Evolutionary conservation across 75 land plant genomes (phyloP).

Genomic region (Cupressus sempervirens): DNA sequence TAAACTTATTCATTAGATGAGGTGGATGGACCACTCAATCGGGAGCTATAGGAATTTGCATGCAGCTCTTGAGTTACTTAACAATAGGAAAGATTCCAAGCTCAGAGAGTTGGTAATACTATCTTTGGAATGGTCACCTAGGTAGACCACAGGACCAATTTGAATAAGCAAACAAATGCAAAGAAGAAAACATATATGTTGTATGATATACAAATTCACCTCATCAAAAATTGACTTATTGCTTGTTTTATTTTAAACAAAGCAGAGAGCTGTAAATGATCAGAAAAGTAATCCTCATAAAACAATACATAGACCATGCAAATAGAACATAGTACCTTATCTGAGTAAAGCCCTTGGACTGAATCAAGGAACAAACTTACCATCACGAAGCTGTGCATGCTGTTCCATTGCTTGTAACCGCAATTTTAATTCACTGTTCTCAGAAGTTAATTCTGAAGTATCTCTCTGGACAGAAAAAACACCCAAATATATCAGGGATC

Average conservation of each 20-base stretch:
- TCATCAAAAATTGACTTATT: background rate
- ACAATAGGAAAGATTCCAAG: background rate
- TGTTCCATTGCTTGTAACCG: constrained; percentile 56
- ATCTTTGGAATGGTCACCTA: background rate
- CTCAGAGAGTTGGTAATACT: background rate
- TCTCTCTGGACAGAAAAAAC: constrained; percentile 37
- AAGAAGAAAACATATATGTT: background rate
- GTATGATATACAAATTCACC: background rate
- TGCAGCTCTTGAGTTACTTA: no score
- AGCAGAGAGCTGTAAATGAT: background rate
- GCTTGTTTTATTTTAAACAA: background rate
- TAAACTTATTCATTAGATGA: no score
- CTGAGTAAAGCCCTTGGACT: background rate
- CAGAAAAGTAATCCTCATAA: background rate
- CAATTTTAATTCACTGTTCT: constrained; percentile 53
- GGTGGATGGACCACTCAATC: no score
- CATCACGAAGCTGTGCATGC: constrained; percentile 58
- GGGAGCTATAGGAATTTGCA: no score
- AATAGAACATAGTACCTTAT: background rate
- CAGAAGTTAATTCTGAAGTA: constrained; percentile 42
- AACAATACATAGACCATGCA: background rate
- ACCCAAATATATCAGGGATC: background rate
- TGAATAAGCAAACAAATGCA: background rate
- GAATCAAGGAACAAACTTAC: constrained; percentile 19
- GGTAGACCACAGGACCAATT: background rate